Evolutionary conservation across 2,329 filamentous ascomycete species (phyloP), one percentile per base, ranked within the genome.

Genomic region (Paecilomyces variotii): DNA sequence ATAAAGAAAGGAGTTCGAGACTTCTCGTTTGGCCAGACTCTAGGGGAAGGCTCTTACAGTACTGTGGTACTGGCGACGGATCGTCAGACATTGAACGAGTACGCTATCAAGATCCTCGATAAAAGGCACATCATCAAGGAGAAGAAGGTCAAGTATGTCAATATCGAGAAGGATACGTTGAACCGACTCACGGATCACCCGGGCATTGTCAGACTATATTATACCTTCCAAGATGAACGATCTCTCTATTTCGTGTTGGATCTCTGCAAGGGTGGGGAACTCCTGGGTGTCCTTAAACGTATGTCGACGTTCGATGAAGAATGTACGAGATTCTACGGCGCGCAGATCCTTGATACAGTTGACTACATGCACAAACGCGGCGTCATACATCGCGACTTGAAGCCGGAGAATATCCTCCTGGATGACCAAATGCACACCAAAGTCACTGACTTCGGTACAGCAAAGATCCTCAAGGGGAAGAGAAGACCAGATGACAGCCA

Each of bases 101-200:
- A 97, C 70, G 94, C 94, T 27, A 92, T 99, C 77, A 99, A 99
- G 74, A 93, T 99, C 14, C 84, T 99, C 53, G 94, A 99, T 76
- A 99, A 99, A 78, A 86, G 91, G 68, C 94, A 99, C 74, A 99
- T 99, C 70, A 99, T 99, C 80, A 99, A 97, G 76, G 94, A 99
- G 78, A 97, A 96, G 76, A 99, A 99, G 82, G 96, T 99, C 70
- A 99, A 99, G 81, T 99, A 99, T 70, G 94, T 99, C 75, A 99
- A 97, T 76, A 99, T 99, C 68, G 94, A 99, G 76, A 97, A 97
- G 78, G 93, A 99, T 76, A 97, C 94, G 0, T 80, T 99, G 58
- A 99, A 99, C 71, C 87, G 94, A 62, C 80, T 99, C 59, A 97
- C 93, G 2, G 93, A 99, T 63, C 94, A 99, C 70, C 94, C 94